Evolutionary conservation across 495 filamentous ascomycete species (phyloP), one percentile per base, ranked within the genome.

Genomic region (Astrocystis sublimbata): DNA sequence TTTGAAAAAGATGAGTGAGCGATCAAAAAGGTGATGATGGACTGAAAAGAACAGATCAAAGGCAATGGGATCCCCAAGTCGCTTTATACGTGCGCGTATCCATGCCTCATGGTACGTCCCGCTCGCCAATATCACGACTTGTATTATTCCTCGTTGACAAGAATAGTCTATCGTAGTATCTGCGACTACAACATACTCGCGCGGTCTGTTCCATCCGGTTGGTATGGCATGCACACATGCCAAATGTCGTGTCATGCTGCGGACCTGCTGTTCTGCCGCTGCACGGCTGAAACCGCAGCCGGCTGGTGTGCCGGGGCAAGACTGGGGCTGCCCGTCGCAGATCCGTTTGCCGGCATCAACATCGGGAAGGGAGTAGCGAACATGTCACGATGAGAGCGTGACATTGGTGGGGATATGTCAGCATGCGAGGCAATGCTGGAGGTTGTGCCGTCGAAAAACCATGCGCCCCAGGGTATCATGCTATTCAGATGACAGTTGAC

Each of bases 241-340:
- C n/a, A n/a, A n/a, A n/a, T n/a, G n/a, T n/a, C n/a, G n/a, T n/a
- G n/a, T n/a, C n/a, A n/a, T n/a, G n/a, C n/a, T n/a, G n/a, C n/a
- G n/a, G n/a, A n/a, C n/a, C n/a, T n/a, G n/a, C n/a, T n/a, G n/a
- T n/a, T n/a, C n/a, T n/a, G n/a, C n/a, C n/a, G 40, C 19, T 42
- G 40, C 19, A 30, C 42, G 52, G 28, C 38, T 57, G 54, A 57
- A 57, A 57, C 54, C 28, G 45, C n/a, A 45, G 40, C 38, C 54
- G 54, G 40, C 40, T 57, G 40, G 40, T 28, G 52, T 31, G 28
- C 54, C 38, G 26, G 26, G 26, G 10, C 13, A 31, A 57, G 21
- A n/a, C 38, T 43, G 35, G 38, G 38, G 40, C 17, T 57, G 54
- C 54, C 38, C 28, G 54, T 57, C 54, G 54, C 54, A 57, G 54